Percentiles rank a stretch among this genome's conserved stretches.
phyloP scores from a whole-genome alignment of 2,329 filamentous ascomycete species.

The Pseudogymnoascus sp. region DNA sequence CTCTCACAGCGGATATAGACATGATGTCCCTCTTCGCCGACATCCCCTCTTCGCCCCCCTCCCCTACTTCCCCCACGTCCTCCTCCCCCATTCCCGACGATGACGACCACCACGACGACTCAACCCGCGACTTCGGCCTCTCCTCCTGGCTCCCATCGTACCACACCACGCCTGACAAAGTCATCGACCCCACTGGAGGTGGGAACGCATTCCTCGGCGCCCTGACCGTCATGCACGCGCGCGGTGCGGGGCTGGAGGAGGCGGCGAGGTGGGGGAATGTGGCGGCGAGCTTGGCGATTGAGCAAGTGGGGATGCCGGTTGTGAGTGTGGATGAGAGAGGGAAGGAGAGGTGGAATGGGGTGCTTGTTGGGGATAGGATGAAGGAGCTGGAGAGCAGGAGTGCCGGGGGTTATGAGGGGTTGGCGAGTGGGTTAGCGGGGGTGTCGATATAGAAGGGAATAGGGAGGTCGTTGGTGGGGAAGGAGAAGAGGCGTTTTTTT shows the following conservation, averaged over 20 bases:
- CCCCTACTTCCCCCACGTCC: conserved; percentile 23
- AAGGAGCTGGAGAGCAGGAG: conserved; percentile 35
- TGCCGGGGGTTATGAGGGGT: neutral
- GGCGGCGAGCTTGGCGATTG: conserved; percentile 85
- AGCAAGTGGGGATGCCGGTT: conserved; percentile 78
- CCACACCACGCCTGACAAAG: conserved; percentile 44
- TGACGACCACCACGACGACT: conserved; percentile 18
- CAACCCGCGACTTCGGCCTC: conserved; percentile 46
- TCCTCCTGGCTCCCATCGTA: conserved; percentile 74
- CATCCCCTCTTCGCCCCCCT: conserved; percentile 37
- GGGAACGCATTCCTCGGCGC: conserved; percentile 79
- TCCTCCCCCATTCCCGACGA: conserved; percentile 20
- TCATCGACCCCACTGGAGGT: conserved; percentile 89
- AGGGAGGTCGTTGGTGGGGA: too few species aligned
- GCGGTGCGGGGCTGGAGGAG: conserved; percentile 54
- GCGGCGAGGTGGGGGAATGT: conserved; percentile 72
- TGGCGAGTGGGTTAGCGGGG: neutral
- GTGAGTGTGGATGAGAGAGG: conserved; percentile 38
- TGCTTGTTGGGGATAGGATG: conserved; percentile 43
- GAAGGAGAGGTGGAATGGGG: conserved; percentile 56
- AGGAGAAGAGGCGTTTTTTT: neutral
- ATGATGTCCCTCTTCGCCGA: conserved; percentile 55
- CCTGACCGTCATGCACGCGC: conserved; percentile 48
- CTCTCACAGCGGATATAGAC: conserved; percentile 50
- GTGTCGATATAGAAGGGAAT: neutral